phyloP scores from a whole-genome alignment of 2,329 filamentous ascomycete genomes.

The Colletotrichum navitas region DNA sequence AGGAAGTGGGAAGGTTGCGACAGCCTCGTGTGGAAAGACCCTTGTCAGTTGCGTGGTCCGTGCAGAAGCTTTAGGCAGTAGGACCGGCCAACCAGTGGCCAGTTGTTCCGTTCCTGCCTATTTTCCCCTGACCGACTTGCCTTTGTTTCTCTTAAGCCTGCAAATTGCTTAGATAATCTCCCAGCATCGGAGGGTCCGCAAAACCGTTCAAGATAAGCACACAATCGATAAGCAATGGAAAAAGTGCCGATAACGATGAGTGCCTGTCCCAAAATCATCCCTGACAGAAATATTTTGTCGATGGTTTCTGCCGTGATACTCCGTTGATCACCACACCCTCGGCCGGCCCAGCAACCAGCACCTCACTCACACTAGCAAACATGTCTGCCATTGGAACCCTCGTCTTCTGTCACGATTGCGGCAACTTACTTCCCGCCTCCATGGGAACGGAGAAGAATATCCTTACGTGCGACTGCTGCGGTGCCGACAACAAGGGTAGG shows the following conservation, averaged over 20 bases:
- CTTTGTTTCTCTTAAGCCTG: neutral
- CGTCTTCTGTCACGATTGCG: constrained; percentile 93
- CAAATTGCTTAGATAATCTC: constrained; percentile 9
- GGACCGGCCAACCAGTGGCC: constrained; percentile 33
- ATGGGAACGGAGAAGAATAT: constrained; percentile 81
- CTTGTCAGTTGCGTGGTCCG: constrained; percentile 36
- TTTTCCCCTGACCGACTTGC: constrained; percentile 7
- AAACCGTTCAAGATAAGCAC: too few species aligned
- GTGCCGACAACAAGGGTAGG: constrained; percentile 84
- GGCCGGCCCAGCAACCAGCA: constrained; percentile 26
- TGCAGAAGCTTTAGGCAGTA: constrained; percentile 37
- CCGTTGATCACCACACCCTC: constrained; percentile 22
- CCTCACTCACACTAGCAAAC: constrained; percentile 44
- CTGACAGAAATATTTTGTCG: constrained; percentile 40
- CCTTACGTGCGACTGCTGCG: constrained; percentile 87
- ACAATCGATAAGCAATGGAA: constrained; percentile 21
- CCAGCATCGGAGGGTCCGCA: neutral
- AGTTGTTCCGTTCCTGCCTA: constrained; percentile 39
- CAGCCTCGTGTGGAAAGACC: constrained; percentile 42
- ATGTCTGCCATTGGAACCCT: constrained; percentile 94
- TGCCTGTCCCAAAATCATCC: constrained; percentile 24
- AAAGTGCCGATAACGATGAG: constrained; percentile 15
- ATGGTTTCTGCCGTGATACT: constrained; percentile 5
- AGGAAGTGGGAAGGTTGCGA: constrained; percentile 42
- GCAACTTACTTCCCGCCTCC: constrained; percentile 86